These are phyloP conservation scores for Globisporangium irregulare DNA, from an alignment of 352 stramenopile genomes.

Conservation along the genomic window DNA sequence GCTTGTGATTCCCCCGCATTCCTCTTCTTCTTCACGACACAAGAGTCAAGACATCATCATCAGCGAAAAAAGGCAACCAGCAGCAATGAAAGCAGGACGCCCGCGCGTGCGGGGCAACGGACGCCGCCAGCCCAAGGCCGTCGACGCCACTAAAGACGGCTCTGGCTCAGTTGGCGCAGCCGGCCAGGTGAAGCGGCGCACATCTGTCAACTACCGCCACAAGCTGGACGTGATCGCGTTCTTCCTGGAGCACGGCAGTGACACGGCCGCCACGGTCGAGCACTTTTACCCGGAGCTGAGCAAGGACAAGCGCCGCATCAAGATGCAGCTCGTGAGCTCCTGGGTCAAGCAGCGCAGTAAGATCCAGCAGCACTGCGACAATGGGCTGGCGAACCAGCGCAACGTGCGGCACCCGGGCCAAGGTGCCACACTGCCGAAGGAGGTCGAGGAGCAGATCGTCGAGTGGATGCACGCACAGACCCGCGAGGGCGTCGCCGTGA, in stretches of 20 bases:
- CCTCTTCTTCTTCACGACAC: neutral
- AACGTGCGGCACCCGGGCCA: slow-evolving; percentile 9
- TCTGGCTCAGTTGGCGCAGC: too few species aligned
- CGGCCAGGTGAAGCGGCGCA: neutral
- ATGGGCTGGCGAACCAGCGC: slow-evolving; percentile 5
- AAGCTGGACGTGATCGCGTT: slow-evolving; percentile 14
- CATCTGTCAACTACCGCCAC: slow-evolving; percentile 15
- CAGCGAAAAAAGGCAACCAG: neutral
- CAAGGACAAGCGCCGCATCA: slow-evolving; percentile 10
- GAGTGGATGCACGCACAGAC: slow-evolving; percentile 14
- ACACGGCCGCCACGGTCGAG: slow-evolving; percentile 11
- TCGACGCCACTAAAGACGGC: neutral
- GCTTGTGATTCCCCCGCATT: neutral
- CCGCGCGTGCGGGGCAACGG: slow-evolving; percentile 12
- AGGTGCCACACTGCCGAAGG: slow-evolving; percentile 6
- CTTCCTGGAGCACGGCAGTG: slow-evolving; percentile 1
- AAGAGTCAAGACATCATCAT: neutral
- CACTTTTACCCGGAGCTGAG: slow-evolving; percentile 12
- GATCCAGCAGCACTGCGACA: slow-evolving; percentile 11
- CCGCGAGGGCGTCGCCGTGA: slow-evolving; percentile 9
- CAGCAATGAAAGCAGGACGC: slow-evolving; percentile 8
- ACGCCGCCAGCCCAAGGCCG: slow-evolving; percentile 1
- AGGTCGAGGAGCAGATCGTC: slow-evolving; percentile 16
- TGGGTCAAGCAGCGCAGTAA: slow-evolving; percentile 13
- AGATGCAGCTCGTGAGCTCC: slow-evolving; percentile 14